Conservation (phyloP, 2,329 filamentous ascomycete species). For the Davidsoniella neocaledoniae region DNA sequence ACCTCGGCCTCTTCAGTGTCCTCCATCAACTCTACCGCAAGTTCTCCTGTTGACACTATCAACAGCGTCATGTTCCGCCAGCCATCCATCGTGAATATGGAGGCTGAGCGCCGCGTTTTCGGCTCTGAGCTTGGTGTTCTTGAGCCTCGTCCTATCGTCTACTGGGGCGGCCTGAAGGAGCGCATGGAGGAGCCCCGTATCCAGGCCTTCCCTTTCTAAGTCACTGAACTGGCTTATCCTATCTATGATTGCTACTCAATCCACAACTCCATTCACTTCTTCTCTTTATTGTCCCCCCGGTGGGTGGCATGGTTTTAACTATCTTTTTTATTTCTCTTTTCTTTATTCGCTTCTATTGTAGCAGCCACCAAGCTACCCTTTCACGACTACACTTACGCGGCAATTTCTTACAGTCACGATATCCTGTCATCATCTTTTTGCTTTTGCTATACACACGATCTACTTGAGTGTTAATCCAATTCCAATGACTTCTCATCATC, state of each 20-base stretch:
- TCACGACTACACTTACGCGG: constrained; percentile 11
- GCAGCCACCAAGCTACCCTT: background rate
- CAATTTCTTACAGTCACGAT: constrained; percentile 7
- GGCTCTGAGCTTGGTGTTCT: constrained; percentile 37
- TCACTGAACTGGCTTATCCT: background rate
- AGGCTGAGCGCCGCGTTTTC: constrained; percentile 39
- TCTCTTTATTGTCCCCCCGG: constrained; percentile 10
- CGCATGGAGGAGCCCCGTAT: constrained; percentile 24
- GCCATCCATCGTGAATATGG: constrained; percentile 37
- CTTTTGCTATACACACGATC: background rate
- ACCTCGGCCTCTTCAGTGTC: constrained; percentile 15
- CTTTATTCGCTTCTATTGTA: constrained; percentile 1
- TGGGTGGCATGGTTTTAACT: constrained; percentile 5
- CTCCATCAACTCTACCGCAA: constrained; percentile 19
- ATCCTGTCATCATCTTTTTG: constrained; percentile 6
- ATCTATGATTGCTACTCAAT: background rate
- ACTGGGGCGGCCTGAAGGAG: constrained; percentile 47
- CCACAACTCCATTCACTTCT: constrained; percentile 1
- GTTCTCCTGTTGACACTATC: constrained; percentile 32
- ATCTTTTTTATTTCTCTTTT: background rate
- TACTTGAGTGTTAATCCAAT: background rate
- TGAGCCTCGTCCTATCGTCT: constrained; percentile 45
- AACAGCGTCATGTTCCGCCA: constrained; percentile 43
- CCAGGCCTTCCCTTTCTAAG: constrained; percentile 10
- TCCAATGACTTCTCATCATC: background rate